Base-by-base conservation (phyloP, 2,329 filamentous ascomycete species). In the Mariannaea elegans region DNA sequence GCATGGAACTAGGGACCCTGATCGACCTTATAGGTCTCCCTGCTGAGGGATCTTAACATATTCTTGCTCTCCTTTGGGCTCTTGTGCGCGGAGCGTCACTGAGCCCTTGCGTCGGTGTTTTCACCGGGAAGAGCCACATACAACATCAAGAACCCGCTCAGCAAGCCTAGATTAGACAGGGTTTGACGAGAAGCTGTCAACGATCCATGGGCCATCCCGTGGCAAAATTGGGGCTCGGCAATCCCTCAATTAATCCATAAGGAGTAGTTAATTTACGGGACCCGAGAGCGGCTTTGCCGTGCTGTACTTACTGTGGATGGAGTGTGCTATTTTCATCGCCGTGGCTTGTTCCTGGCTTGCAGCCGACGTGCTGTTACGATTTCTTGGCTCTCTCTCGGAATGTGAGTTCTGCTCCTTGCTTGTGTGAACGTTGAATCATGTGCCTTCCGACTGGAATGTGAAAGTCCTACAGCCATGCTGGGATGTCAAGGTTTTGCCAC, bases 241-340 rank as follows among this genome's bases (percentile, higher is more conserved):
- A n/a, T n/a, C n/a, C n/a, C n/a, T n/a, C n/a, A n/a, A n/a, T n/a
- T n/a, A n/a, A n/a, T n/a, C n/a, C n/a, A n/a, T n/a, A n/a, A n/a
- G n/a, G n/a, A n/a, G n/a, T 31, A 36, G 46, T 27, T 46, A 38
- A 57, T 57, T 50, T 50, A 38, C 54, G 39, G 31, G 23, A 45
- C 16, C 54, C 31, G 54, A 45, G 46, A 38, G 45, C n/a, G n/a
- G n/a, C n/a, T n/a, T n/a, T n/a, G n/a, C n/a, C n/a, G n/a, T n/a
- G n/a, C n/a, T n/a, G n/a, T n/a, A n/a, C n/a, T n/a, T n/a, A n/a
- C n/a, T n/a, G n/a, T n/a, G 34, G 7, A 13, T 5, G 4, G 31
- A 34, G 31, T 13, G 4, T 31, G 34, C n/a, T 38, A 38, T 38
- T 38, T 38, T 38, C 21, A 24, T 29, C 12, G 13, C 19, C 18